Evolutionary conservation across 306 rosid species (phyloP), one percentile per base, ranked within the genome.

Genomic region (Benincasa hispida): DNA sequence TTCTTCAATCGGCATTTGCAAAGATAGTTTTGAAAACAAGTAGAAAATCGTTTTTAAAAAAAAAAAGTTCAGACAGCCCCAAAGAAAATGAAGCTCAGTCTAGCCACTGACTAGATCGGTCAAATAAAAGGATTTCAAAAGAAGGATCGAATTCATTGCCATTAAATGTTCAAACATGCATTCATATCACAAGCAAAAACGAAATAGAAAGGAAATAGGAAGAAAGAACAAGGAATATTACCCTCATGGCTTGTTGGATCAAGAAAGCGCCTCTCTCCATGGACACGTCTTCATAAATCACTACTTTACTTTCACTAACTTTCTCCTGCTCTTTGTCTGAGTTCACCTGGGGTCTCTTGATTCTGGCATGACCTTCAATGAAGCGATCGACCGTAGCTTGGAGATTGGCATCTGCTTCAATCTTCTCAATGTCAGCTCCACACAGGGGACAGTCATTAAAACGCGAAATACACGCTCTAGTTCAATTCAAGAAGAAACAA

Each of bases 191-290:
- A 2, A 28, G 28, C 17, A 48, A 5, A 22, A 42, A 61, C 25
- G 66, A 25, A 25, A 2, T 5, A 67, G 8, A 18, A 60, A 59
- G 55, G n/a, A n/a, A n/a, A n/a, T n/a, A n/a, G n/a, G n/a, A n/a
- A n/a, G 75, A 25, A 54, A 18, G 22, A 80, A 65, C 53, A 35
- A 72, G 70, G 53, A 34, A 27, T 77, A 55, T 79, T 76, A 94
- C 99, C 96, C 97, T 91, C 99, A 94, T 92, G 81, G 99, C 97
- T 61, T 94, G 99, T 77, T 94, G 97, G 69, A 94, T 92, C 85
- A 94, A 87, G 88, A 94, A 94, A 79, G 99, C 88, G 73, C 97
- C 97, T 81, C 99, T 91, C 84, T 94, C 97, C 87, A 94, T 78
- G 82, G 97, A 94, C 80, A 94, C 91, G 35, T 94, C 99, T 84